Percentiles rank a stretch among this genome's conserved stretches.
Evolutionary conservation across 2,329 filamentous ascomycete species (phyloP).

Genomic region (Cladorrhinum sp.): DNA sequence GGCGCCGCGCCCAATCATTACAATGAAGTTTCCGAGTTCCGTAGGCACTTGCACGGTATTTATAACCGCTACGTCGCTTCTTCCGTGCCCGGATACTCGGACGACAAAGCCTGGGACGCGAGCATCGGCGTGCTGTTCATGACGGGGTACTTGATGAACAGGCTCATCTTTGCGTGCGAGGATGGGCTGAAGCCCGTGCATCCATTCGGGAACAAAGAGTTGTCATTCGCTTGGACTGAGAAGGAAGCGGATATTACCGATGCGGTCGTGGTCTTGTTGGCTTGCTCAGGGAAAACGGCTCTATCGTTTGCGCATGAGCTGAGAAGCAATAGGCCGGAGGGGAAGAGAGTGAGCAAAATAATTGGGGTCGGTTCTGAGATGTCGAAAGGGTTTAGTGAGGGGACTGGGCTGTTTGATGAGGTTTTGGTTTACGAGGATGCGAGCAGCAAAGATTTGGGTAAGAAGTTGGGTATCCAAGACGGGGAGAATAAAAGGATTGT

Average conservation of each 20-base stretch:
- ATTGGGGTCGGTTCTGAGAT: conserved; percentile 15
- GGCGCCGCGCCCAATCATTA: neutral
- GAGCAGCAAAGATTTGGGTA: neutral
- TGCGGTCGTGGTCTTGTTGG: conserved; percentile 14
- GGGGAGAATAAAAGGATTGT: conserved; percentile 6
- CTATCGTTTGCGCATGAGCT: conserved; percentile 16
- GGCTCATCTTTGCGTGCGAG: conserved; percentile 13
- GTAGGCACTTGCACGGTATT: conserved; percentile 3
- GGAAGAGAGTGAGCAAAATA: conserved; percentile 1
- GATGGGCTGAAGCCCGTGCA: neutral
- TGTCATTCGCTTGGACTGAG: conserved; percentile 3
- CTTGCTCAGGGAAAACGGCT: conserved; percentile 18
- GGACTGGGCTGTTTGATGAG: conserved; percentile 17
- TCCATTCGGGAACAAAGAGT: conserved; percentile 3
- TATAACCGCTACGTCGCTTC: conserved; percentile 14
- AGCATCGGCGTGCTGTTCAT: conserved; percentile 11
- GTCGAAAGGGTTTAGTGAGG: conserved; percentile 9
- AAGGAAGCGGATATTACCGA: conserved; percentile 15
- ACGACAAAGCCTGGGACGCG: conserved; percentile 9
- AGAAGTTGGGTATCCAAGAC: neutral
- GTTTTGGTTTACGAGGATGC: conserved; percentile 15
- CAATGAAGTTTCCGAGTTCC: neutral
- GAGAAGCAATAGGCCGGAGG: conserved; percentile 5
- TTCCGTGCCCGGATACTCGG: neutral
- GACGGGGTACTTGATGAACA: conserved; percentile 15